phyloP scores from a whole-genome alignment of 2,329 filamentous ascomycete genomes.

The Leptodontidium sp. region DNA sequence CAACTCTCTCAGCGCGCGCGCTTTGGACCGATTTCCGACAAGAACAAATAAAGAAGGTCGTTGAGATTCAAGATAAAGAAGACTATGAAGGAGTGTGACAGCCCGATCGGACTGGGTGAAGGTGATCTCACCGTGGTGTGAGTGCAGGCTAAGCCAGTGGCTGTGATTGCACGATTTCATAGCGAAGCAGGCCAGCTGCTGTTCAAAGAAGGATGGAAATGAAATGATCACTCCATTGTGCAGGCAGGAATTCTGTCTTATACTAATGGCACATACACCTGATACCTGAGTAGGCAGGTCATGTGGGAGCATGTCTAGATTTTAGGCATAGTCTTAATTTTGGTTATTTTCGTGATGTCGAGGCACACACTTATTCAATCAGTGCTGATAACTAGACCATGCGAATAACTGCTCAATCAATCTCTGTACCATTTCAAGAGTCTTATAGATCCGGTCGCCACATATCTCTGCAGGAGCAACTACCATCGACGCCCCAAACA shows the following conservation, averaged over 20 bases:
- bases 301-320: not conserved
- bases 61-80: too few species aligned
- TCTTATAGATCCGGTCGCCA: not conserved
- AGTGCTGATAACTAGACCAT: not conserved
- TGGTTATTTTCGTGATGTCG: not conserved
- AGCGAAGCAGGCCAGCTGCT: not conserved
- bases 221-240: not conserved
- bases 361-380: constrained; percentile 1
- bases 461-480: not conserved
- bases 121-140: not conserved
- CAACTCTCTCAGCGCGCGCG: constrained; percentile 15
- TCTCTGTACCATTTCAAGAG: not conserved
- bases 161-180: constrained; percentile 3
- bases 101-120: not conserved
- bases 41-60: too few species aligned
- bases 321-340: constrained; percentile 5
- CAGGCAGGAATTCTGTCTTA: too few species aligned
- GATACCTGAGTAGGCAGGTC: not conserved
- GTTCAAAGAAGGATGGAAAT: constrained; percentile 5
- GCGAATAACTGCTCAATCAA: not conserved
- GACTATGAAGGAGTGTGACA: constrained; percentile 1
- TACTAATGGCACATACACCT: not conserved
- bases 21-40: too few species aligned
- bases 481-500: too few species aligned
- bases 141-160: constrained; percentile 9